Conservation (phyloP, 2,329 filamentous ascomycete genomes). For the Rutstroemia sp. region DNA sequence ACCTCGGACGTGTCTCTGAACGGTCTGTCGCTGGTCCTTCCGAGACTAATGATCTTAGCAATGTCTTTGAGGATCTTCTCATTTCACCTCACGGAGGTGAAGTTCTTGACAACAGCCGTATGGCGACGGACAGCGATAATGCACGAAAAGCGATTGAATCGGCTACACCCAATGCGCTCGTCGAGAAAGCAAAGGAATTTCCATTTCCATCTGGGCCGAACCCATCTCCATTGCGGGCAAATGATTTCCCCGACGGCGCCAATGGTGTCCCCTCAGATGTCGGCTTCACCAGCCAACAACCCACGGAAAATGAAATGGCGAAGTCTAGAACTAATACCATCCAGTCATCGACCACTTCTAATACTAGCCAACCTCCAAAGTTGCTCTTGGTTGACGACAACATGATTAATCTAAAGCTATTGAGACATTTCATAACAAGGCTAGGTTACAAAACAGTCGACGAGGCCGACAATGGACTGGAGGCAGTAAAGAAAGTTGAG, state of each 20-base stretch:
- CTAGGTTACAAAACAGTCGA: conserved; percentile 33
- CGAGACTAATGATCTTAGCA: conserved; percentile 22
- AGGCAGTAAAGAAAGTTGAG: conserved; percentile 40
- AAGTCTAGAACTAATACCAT: too few relatives aligned
- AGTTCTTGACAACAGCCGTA: conserved; percentile 27
- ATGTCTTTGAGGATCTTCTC: conserved; percentile 25
- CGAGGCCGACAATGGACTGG: conserved; percentile 40
- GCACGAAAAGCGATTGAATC: conserved; percentile 28
- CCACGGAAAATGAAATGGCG: neutral
- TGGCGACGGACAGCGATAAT: conserved; percentile 28
- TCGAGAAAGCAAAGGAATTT: conserved; percentile 24
- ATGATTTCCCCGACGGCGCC: neutral
- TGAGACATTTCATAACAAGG: conserved; percentile 33
- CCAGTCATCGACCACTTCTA: neutral
- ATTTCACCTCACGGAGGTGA: conserved; percentile 21
- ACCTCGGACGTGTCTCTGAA: conserved; percentile 13
- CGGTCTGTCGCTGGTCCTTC: conserved; percentile 1
- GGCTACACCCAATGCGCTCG: conserved; percentile 23
- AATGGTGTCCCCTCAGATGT: neutral
- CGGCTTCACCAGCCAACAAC: neutral
- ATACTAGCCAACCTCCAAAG: conserved; percentile 6
- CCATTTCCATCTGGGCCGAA: conserved; percentile 21
- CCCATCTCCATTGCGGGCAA: neutral
- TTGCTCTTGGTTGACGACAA: conserved; percentile 38
- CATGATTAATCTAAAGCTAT: conserved; percentile 35